phyloP scores from a whole-genome alignment of 352 stramenopile species.

The Pseudoperonospora humuli region DNA sequence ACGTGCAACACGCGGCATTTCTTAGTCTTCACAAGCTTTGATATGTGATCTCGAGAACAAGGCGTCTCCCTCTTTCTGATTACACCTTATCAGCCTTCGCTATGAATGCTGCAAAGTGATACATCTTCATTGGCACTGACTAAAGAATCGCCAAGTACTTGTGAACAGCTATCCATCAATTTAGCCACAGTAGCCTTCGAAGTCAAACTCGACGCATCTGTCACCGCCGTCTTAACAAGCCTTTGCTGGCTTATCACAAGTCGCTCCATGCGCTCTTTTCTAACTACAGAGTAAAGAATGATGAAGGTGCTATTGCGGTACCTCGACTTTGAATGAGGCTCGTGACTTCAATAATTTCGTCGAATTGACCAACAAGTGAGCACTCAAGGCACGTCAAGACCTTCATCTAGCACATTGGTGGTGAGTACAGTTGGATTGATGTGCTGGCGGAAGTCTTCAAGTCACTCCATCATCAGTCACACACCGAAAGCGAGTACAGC shows the following conservation, averaged over 20 bases:
- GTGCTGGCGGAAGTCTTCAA: too few relatives aligned
- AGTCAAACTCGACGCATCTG: slow-evolving; percentile 25
- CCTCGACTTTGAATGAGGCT: slow-evolving; percentile 76
- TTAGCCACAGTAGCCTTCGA: slow-evolving; percentile 39
- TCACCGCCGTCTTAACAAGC: slow-evolving; percentile 33
- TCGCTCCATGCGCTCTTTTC: slow-evolving; percentile 30
- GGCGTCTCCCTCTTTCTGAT: too few relatives aligned
- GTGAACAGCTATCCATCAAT: slow-evolving; percentile 23
- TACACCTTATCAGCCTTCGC: slow-evolving; percentile 32
- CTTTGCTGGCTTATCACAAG: slow-evolving; percentile 52
- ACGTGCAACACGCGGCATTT: too few relatives aligned
- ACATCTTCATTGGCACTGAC: neutral
- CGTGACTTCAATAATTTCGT: slow-evolving; percentile 57
- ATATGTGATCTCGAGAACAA: too few relatives aligned
- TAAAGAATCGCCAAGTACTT: neutral
- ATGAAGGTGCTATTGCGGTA: slow-evolving; percentile 49
- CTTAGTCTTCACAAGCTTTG: too few relatives aligned
- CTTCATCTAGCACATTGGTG: slow-evolving; percentile 80
- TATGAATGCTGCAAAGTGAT: slow-evolving; percentile 13
- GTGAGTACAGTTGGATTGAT: too few relatives aligned
- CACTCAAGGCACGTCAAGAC: slow-evolving; percentile 70
- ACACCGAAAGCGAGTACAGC: too few relatives aligned
- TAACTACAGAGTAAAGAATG: slow-evolving; percentile 47
- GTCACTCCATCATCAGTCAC: too few relatives aligned
- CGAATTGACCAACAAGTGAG: slow-evolving; percentile 71